Base-by-base conservation (phyloP, 2,329 filamentous ascomycete species). In the Fusarium aywerte region DNA sequence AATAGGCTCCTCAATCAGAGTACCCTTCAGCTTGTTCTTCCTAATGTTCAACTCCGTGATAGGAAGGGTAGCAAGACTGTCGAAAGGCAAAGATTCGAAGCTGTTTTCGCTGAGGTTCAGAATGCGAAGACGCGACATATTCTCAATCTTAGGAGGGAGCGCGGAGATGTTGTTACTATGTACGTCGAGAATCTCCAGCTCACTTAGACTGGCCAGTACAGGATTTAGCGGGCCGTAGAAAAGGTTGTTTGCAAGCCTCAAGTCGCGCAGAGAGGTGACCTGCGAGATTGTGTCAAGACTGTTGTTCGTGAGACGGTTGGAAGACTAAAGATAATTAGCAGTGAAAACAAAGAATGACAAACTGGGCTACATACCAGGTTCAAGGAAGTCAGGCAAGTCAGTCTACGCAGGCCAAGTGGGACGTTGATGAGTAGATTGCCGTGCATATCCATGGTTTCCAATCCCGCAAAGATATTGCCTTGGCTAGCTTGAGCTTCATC, bases 361-460 rank as follows among this genome's bases (percentile, higher is more conserved):
- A 47, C 6, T 25, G 6, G 15, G 12, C 3, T 13, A 79, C 87
- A 75, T 82, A 92, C 90, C 73, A 99, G 77, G 71, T 98, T 97
- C 47, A 99, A 82, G 5, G 87, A 90, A 2, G 92, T 94, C 54
- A 99, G 83, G 62, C 90, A 82, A 47, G 89, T 84, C 35, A 98
- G 82, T 50, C 89, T 85, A 67, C 92, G 85, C 58, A 98, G 76
- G 1, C 96, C 95, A 67, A 90, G 76, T 0, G 96, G 96, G 40
- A 97, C 77, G 27, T 86, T 81, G 49, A 85, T 84, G 18, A 99
- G 82, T 42, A 87, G 79, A 74, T 99, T 99, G 20, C 93, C 92
- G 75, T 97, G 96, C 59, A 98, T 76, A 75, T 98, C 94, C 9
- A 97, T 79, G 6, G 86, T 87, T 75, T 97, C 92, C 1, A 97